Conservation (phyloP, 768 basidiomycete genomes). For the Zangia roseola region DNA sequence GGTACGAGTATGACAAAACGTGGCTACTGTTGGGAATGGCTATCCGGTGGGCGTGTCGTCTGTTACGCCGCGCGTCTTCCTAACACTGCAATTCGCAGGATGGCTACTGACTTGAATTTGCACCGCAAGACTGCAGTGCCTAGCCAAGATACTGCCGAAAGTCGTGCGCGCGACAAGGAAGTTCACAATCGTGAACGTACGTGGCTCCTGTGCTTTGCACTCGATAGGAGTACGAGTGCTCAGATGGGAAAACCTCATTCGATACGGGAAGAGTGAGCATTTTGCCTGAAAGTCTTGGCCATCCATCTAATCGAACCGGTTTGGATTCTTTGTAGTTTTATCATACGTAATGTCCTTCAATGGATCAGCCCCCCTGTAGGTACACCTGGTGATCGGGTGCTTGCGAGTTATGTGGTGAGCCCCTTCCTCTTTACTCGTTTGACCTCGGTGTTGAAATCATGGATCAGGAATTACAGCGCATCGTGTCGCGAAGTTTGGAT, state of each 20-base stretch:
- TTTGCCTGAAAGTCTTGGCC: neutral
- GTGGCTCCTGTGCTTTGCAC: slow-evolving; percentile 84
- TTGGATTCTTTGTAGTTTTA: slow-evolving; percentile 50
- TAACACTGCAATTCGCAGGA: slow-evolving; percentile 45
- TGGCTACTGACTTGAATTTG: slow-evolving; percentile 94
- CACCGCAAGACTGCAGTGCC: slow-evolving; percentile 75
- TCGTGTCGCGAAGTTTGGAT: slow-evolving; percentile 85
- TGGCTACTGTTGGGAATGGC: slow-evolving; percentile 90
- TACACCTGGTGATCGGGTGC: slow-evolving; percentile 58
- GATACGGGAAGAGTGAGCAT: slow-evolving; percentile 86
- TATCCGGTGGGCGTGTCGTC: slow-evolving; percentile 52
- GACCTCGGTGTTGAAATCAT: neutral
- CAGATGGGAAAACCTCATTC: slow-evolving; percentile 97
- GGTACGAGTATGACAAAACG: slow-evolving; percentile 95
- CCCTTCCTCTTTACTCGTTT: neutral
- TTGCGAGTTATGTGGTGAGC: slow-evolving; percentile 77
- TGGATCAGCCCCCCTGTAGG: slow-evolving; percentile 76
- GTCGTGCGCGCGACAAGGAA: slow-evolving; percentile 74
- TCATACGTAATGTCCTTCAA: slow-evolving; percentile 76
- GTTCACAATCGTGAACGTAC: slow-evolving; percentile 93
- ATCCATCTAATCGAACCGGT: neutral
- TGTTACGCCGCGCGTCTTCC: neutral
- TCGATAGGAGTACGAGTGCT: slow-evolving; percentile 88
- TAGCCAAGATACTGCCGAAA: slow-evolving; percentile 73
- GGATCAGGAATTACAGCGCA: slow-evolving; percentile 78